Base-by-base conservation (phyloP, 805 yeast species). In the Candida taoyuanica region DNA sequence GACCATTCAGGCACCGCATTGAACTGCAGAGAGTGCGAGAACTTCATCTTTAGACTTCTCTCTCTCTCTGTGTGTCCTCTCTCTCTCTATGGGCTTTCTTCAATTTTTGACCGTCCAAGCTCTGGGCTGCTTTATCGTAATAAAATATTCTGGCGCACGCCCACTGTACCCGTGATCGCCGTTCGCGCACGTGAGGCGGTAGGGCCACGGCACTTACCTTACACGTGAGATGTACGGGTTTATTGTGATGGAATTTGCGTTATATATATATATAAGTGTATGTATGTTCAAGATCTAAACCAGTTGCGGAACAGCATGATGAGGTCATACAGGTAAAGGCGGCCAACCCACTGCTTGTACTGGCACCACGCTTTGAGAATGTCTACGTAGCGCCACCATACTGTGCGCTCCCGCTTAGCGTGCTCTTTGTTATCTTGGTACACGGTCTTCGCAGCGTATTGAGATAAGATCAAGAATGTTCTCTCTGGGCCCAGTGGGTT, bases 1-100 rank as follows among this genome's bases (percentile, higher is more conserved):
- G 95, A 77, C 98, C 98, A 91, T 60, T 93, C 98, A 2, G 98
- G 97, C 5, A 93, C 98, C 17, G 98, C 96, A 62, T 91, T 91
- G 64, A 91, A 89, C 71, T 91, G 96, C 47, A 91, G 67, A 5
- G 96, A 85, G 58, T 89, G 96, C 18, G 95, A 83, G 65, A 91
- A 91, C 73, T 91, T 91, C 98, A 91, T 91, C 17, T n/a, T n/a
- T n/a, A n/a, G n/a, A n/a, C n/a, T n/a, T n/a, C n/a, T n/a, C n/a
- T n/a, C n/a, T n/a, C n/a, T n/a, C n/a, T n/a, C n/a, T n/a, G n/a
- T n/a, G n/a, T n/a, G n/a, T n/a, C n/a, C n/a, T n/a, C n/a, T n/a
- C n/a, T n/a, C n/a, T n/a, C n/a, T n/a, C n/a, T n/a, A n/a, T n/a
- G n/a, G n/a, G n/a, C n/a, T n/a, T n/a, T n/a, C n/a, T n/a, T n/a